Evolutionary conservation across 2,329 filamentous ascomycete genomes (phyloP).

Genomic region (Chaetomium sp.): DNA sequence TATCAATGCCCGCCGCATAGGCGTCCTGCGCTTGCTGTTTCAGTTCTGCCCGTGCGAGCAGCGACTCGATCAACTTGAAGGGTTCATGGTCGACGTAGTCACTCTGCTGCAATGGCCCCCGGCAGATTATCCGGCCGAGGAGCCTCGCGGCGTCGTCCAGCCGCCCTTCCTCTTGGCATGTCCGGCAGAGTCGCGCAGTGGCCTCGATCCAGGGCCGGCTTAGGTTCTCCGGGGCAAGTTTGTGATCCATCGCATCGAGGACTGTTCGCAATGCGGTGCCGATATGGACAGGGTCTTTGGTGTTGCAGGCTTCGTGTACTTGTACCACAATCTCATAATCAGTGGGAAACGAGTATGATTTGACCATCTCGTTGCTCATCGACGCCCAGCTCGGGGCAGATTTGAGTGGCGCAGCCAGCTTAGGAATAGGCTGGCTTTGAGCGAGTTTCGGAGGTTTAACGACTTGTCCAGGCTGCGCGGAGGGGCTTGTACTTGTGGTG

Average conservation of each 20-base stretch:
- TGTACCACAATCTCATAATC: conserved; percentile 24
- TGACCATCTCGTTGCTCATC: conserved; percentile 4
- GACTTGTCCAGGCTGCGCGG: not conserved
- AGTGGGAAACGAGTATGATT: conserved; percentile 24
- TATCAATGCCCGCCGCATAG: conserved; percentile 25
- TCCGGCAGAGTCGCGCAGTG: conserved; percentile 39
- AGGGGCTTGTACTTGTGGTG: not conserved
- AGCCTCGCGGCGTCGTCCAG: conserved; percentile 41
- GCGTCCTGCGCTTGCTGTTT: conserved; percentile 13
- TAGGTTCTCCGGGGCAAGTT: conserved; percentile 18
- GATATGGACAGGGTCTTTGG: conserved; percentile 17
- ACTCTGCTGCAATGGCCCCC: conserved; percentile 39
- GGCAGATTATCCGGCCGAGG: conserved; percentile 36
- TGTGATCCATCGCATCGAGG: conserved; percentile 16
- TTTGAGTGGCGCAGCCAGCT: not conserved
- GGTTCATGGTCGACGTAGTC: conserved; percentile 44
- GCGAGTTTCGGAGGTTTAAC: not conserved
- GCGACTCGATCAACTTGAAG: conserved; percentile 39
- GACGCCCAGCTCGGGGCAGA: conserved; percentile 18
- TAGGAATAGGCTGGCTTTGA: not conserved
- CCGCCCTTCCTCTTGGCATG: conserved; percentile 39
- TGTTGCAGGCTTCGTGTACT: conserved; percentile 28
- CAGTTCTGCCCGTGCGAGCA: conserved; percentile 31
- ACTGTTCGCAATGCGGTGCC: conserved; percentile 22
- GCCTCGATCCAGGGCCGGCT: conserved; percentile 31